Evolutionary conservation across 192 early-diverging fungal species (phyloP).

Genomic region (Dimargaris cristalligena): DNA sequence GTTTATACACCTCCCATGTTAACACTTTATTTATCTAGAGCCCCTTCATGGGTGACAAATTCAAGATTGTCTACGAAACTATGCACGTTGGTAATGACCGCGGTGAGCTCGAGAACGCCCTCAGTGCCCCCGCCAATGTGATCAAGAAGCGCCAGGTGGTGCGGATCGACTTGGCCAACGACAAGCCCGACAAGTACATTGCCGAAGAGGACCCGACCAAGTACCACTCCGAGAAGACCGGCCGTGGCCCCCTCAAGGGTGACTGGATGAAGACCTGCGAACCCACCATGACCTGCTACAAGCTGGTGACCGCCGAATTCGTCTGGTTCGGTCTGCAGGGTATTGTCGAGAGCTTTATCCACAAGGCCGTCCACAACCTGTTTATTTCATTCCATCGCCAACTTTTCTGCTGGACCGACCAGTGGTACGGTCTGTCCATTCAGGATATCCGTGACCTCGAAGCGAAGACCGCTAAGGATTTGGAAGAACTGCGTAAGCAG

Average conservation of each 20-base stretch:
- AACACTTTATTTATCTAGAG: conserved; percentile 36
- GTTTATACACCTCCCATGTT: too few relatives aligned
- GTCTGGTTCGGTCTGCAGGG: conserved; percentile 54
- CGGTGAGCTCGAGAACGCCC: conserved; percentile 49
- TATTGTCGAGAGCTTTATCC: conserved; percentile 48
- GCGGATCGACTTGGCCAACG: conserved; percentile 49
- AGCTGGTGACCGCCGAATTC: conserved; percentile 60
- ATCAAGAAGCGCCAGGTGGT: conserved; percentile 47
- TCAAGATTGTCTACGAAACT: conserved; percentile 56
- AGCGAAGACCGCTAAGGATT: conserved; percentile 42
- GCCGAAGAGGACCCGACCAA: conserved; percentile 42
- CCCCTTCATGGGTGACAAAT: conserved; percentile 51
- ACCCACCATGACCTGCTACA: conserved; percentile 72
- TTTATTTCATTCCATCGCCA: conserved; percentile 58
- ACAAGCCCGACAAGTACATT: conserved; percentile 36
- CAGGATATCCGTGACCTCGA: conserved; percentile 49
- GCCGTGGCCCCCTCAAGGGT: conserved; percentile 10
- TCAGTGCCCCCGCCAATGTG: conserved; percentile 22
- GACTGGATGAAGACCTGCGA: conserved; percentile 28
- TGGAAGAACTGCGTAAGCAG: conserved; percentile 27
- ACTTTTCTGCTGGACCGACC: conserved; percentile 60
- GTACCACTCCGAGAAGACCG: conserved; percentile 1
- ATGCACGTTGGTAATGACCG: conserved; percentile 50
- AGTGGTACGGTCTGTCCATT: conserved; percentile 61
- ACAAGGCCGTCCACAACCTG: conserved; percentile 33